These are phyloP conservation scores for Diaporthe sp. DNA, from an alignment of 2,329 filamentous ascomycete genomes.

Conservation along the genomic window DNA sequence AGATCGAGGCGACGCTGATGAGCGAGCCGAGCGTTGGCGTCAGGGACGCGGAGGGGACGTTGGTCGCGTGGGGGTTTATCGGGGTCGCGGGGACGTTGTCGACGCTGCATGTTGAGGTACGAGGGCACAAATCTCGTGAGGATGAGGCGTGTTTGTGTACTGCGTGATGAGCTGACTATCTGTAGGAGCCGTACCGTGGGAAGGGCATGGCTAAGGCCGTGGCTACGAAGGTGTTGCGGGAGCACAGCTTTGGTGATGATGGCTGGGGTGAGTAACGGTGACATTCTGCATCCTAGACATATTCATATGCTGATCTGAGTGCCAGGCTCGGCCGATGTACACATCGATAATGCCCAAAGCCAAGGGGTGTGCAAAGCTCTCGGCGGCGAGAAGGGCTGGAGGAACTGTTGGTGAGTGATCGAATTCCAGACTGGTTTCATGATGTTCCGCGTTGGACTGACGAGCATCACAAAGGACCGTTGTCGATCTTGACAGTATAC, in stretches of 20 bases:
- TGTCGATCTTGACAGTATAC: conserved; percentile 42
- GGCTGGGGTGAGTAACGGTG: conserved; percentile 56
- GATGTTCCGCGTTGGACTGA: conserved; percentile 2
- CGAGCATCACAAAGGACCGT: conserved; percentile 39
- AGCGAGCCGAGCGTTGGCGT: conserved; percentile 62
- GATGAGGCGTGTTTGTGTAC: background rate
- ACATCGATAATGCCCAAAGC: conserved; percentile 70
- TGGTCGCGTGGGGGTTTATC: conserved; percentile 75
- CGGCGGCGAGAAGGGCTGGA: conserved; percentile 68
- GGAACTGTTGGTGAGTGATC: conserved; percentile 67
- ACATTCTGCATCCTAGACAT: background rate
- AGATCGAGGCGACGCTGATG: conserved; percentile 61
- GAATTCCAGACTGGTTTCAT: background rate
- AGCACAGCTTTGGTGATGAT: conserved; percentile 63
- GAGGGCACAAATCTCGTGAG: background rate
- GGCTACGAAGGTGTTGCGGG: conserved; percentile 67
- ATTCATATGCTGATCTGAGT: background rate
- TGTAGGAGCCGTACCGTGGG: conserved; percentile 66
- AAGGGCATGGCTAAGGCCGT: conserved; percentile 74
- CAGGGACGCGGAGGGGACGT: conserved; percentile 58
- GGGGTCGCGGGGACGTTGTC: conserved; percentile 51
- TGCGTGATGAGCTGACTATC: background rate
- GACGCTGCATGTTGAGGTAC: conserved; percentile 46
- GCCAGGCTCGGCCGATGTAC: conserved; percentile 71
- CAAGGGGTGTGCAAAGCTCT: conserved; percentile 72